Base-by-base conservation (phyloP, 768 basidiomycete genomes). In the Chalciporus pseudorubinellus region DNA sequence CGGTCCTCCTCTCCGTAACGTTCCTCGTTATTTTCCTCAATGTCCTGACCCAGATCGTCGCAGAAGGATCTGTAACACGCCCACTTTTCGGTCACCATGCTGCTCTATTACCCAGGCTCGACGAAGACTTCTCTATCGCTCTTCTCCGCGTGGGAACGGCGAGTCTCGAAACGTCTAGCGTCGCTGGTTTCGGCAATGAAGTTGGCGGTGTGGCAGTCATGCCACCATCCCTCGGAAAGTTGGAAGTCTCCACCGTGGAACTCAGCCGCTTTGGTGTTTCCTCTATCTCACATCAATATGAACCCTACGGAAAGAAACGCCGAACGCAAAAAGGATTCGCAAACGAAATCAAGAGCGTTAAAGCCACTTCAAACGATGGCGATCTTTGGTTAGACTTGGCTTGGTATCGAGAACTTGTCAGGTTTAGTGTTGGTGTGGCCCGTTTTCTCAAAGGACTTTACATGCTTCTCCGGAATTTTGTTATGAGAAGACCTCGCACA, bases 81-180 rank as follows among this genome's bases (percentile, higher is more conserved):
- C 75, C 85, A 11, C 70, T 88, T n/a, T 77, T 84, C 28, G 83
- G 82, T 7, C 69, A 67, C 21, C 60, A 67, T 52, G 60, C 73
- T 63, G 69, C 65, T 20, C 62, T 80, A 28, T 58, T 75, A 33
- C 74, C 84, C 2, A 79, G 77, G 16, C 76, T 74, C 63, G 85
- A 89, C 34, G 87, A 89, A 64, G 87, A 89, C 61, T 89, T 86
- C 66, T 79, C 82, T 6, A 77, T 89, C 19, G 78, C 84, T 3
- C 73, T 91, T 34, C 73, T 90, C 39, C 80, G 89, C 19, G 72
- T 89, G 18, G 87, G 87, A 18, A 85, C 85, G 1, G 87, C 86
- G 4, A 86, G 84, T 55, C 72, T 91, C 44, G 89, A 91, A 63
- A 83, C 85, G 0, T 89, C 87, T 0, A 83, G 81, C 41, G 73